These are phyloP conservation scores for Penicillium atrosanguineum DNA, from an alignment of 495 filamentous ascomycete genomes.

Conservation along the genomic window DNA sequence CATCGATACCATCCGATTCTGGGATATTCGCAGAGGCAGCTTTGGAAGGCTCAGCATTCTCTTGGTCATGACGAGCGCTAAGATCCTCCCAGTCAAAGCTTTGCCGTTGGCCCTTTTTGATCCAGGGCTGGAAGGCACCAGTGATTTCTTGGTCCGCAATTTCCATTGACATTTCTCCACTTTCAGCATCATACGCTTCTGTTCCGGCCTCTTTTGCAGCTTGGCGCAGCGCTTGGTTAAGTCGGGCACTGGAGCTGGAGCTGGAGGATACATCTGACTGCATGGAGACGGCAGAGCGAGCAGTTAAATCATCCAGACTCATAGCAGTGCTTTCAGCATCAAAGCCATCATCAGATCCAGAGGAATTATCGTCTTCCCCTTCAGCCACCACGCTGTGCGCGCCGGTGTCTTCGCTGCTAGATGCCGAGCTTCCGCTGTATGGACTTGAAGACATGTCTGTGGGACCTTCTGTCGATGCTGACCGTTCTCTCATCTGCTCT, in stretches of 20 bases:
- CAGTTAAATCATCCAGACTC: conserved; percentile 72
- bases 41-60: conserved; percentile 58
- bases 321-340: conserved; percentile 72
- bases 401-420: conserved; percentile 55
- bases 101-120: conserved; percentile 49
- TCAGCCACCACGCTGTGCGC: conserved; percentile 46
- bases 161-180: conserved; percentile 64
- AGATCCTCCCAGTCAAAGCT: conserved; percentile 49
- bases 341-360: conserved; percentile 53
- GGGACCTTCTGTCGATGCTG: conserved; percentile 14
- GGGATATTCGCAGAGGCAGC: conserved; percentile 1
- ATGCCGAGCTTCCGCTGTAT: conserved; percentile 65
- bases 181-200: conserved; percentile 55
- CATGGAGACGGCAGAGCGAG: conserved; percentile 56
- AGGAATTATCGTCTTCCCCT: conserved; percentile 50
- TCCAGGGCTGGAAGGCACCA: conserved; percentile 68
- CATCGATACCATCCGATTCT: conserved; percentile 27
- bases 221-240: conserved; percentile 75
- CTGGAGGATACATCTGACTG: conserved; percentile 55
- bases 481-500: conserved; percentile 47
- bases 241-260: conserved; percentile 60
- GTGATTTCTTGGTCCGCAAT: conserved; percentile 81
- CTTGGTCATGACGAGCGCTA: conserved; percentile 55
- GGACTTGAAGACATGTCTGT: conserved; percentile 75
- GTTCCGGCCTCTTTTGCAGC: conserved; percentile 73